Conservation (phyloP, 1,139 yeast genomes). For the Saccharomyces hybrid region DNA sequence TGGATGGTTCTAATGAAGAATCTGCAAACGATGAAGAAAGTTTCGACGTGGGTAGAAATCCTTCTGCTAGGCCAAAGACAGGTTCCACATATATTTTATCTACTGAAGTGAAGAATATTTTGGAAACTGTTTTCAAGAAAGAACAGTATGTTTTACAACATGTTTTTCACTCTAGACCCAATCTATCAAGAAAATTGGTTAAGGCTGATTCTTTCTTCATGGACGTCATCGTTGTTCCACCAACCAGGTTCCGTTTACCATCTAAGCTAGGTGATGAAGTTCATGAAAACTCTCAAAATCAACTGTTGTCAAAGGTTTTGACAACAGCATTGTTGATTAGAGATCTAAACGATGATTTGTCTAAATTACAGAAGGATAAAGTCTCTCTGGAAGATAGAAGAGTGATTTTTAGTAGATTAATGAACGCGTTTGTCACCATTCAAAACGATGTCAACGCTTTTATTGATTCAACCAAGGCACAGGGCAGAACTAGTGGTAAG, state of each 20-base stretch:
- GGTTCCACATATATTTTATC: conserved; percentile 82
- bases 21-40: conserved; percentile 29
- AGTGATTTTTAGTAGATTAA: conserved; percentile 73
- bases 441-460: conserved; percentile 94
- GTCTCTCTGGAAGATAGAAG: conserved; percentile 63
- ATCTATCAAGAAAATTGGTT: conserved; percentile 40
- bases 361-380: conserved; percentile 54
- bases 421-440: conserved; percentile 89
- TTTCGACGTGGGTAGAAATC: conserved; percentile 30
- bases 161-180: conserved; percentile 75
- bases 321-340: conserved; percentile 75
- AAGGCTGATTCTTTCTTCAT: conserved; percentile 87
- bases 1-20: conserved; percentile 20
- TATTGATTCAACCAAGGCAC: conserved; percentile 86
- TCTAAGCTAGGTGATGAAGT: conserved; percentile 95
- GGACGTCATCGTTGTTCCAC: conserved; percentile 84
- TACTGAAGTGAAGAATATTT: conserved; percentile 74
- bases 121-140: conserved; percentile 63
- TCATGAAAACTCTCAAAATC: conserved; percentile 92
- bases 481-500: conserved; percentile 54
- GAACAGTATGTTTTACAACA: conserved; percentile 59
- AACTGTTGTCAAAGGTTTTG: conserved; percentile 69
- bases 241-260: conserved; percentile 93
- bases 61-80: conserved; percentile 48
- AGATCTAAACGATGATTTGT: conserved; percentile 77